Conservation (phyloP, 2,329 filamentous ascomycete genomes). For the Venturia pyrina region DNA sequence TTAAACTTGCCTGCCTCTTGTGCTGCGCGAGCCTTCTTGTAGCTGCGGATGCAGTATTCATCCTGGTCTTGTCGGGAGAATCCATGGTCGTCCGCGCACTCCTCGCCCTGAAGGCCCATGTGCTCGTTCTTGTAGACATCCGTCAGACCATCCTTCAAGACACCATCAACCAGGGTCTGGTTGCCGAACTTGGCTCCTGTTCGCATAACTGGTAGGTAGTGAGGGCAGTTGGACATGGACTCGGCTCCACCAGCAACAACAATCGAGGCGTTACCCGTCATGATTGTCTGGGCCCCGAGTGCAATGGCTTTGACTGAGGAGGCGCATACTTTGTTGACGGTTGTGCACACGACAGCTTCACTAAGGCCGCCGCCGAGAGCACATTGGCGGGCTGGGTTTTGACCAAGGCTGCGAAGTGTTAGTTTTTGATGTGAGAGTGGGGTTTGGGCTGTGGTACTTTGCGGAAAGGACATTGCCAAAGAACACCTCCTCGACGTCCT, state of each 20-base stretch:
- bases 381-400: slow-evolving; percentile 93
- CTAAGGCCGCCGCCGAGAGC: slow-evolving; percentile 80
- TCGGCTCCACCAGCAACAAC: slow-evolving; percentile 92
- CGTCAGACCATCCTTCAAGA: slow-evolving; percentile 88
- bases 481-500: slow-evolving; percentile 91
- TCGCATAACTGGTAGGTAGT: slow-evolving; percentile 85
- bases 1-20: slow-evolving; percentile 72
- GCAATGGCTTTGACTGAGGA: slow-evolving; percentile 91
- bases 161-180: slow-evolving; percentile 77
- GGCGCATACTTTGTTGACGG: slow-evolving; percentile 98
- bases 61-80: slow-evolving; percentile 83
- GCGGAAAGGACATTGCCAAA: slow-evolving; percentile 97
- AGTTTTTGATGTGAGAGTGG: slow-evolving; percentile 10
- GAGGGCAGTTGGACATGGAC: slow-evolving; percentile 96
- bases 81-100: slow-evolving; percentile 75
- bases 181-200: slow-evolving; percentile 90
- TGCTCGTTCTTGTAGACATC: slow-evolving; percentile 94
- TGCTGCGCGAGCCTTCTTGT: slow-evolving; percentile 85
- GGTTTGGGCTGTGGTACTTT: slow-evolving; percentile 50
- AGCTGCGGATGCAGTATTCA: slow-evolving; percentile 88
- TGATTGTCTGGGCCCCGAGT: slow-evolving; percentile 91
- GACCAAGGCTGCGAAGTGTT: slow-evolving; percentile 59
- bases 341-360: slow-evolving; percentile 73
- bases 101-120: slow-evolving; percentile 89
- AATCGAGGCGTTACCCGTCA: slow-evolving; percentile 86